These are phyloP conservation scores for Thelonectria blattea DNA, from an alignment of 2,329 filamentous ascomycete species.

Conservation along the genomic window DNA sequence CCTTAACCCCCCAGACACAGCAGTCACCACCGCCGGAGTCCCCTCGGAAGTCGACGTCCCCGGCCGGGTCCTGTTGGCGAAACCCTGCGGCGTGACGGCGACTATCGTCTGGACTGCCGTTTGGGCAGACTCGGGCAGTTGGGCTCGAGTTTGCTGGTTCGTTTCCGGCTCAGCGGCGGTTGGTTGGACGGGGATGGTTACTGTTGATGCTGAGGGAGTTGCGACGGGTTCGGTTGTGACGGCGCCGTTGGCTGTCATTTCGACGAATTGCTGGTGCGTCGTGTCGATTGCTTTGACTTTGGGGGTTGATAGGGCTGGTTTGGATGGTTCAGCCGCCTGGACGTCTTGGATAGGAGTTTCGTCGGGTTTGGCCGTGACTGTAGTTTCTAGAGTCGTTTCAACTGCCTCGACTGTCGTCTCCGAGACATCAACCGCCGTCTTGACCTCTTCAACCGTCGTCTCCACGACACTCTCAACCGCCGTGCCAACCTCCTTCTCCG, in stretches of 20 bases:
- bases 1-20: conserved; percentile 19
- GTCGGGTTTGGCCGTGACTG: neutral
- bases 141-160: neutral
- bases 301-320: no score
- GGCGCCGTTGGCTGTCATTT: neutral
- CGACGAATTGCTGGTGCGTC: neutral
- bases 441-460: no score
- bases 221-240: neutral
- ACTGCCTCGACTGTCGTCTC: neutral
- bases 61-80: neutral
- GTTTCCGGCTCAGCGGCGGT: neutral
- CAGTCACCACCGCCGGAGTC: conserved; percentile 24
- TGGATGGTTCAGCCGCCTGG: no score
- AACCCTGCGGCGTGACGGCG: neutral
- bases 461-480: no score
- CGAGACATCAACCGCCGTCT: neutral
- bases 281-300: neutral
- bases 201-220: no score
- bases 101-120: neutral
- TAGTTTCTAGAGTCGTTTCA: neutral
- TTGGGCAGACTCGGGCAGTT: neutral
- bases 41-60: neutral
- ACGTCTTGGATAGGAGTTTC: neutral
- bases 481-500: no score
- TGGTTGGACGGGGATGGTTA: no score